Percentiles rank a stretch among this genome's conserved stretches.
Conservation (phyloP, 2,329 filamentous ascomycete genomes). For the Alternaria consortialis region DNA sequence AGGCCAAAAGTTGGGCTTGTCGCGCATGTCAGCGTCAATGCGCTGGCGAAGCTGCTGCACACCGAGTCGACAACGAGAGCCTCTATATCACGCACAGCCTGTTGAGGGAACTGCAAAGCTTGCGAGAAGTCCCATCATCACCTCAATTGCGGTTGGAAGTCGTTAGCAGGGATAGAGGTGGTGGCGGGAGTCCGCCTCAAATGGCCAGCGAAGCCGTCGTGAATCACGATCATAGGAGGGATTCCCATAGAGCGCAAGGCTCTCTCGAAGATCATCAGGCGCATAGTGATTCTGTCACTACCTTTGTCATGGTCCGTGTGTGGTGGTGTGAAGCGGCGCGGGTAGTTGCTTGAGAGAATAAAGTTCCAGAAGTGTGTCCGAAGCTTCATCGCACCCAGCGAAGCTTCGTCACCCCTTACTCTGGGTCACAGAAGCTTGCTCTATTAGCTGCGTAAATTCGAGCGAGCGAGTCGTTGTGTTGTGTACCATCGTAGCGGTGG, state of each 20-base stretch:
- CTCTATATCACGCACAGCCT: neutral
- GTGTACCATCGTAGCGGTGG: constrained; percentile 7
- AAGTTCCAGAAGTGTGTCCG: neutral
- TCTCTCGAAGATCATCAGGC: neutral
- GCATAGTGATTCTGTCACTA: neutral
- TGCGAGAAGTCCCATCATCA: neutral
- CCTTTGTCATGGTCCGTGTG: neutral
- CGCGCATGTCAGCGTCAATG: neutral
- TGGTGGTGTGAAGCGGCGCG: neutral
- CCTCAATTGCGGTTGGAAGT: neutral
- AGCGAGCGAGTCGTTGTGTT: neutral
- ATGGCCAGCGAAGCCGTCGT: neutral
- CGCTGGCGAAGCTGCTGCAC: neutral
- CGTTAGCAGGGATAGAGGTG: neutral
- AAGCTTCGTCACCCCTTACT: neutral
- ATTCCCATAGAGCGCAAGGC: neutral
- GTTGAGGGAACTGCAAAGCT: neutral
- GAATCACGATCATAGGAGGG: neutral
- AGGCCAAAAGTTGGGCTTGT: neutral
- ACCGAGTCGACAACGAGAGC: neutral
- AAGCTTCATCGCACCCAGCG: neutral
- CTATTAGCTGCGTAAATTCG: neutral
- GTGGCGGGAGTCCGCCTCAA: neutral
- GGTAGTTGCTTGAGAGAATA: constrained; percentile 7
- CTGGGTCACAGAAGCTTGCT: neutral